Percentiles rank a stretch among this genome's conserved stretches.
These are phyloP conservation scores for Penicillium alfredii DNA, from an alignment of 495 filamentous ascomycete species.

Conservation along the genomic window DNA sequence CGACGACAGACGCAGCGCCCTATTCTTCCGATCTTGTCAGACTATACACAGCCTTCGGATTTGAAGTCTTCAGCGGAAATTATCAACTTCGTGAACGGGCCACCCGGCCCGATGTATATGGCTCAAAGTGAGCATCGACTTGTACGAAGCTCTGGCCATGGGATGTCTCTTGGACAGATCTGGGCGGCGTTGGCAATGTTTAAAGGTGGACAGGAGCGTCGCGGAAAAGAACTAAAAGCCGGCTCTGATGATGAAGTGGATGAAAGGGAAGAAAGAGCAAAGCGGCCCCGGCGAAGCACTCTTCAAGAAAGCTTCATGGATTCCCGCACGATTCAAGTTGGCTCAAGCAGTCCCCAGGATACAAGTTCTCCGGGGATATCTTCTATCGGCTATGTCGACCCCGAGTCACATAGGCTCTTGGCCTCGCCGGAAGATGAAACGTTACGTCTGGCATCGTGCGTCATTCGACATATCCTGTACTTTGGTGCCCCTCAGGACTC, in stretches of 20 bases:
- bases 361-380: slow-evolving; percentile 5
- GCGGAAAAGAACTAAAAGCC: background rate
- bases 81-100: slow-evolving; percentile 7
- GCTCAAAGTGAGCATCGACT: slow-evolving; percentile 13
- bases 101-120: background rate
- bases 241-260: background rate
- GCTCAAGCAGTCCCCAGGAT: slow-evolving; percentile 11
- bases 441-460: slow-evolving; percentile 15
- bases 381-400: slow-evolving; percentile 12
- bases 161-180: slow-evolving; percentile 11
- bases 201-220: slow-evolving; percentile 6
- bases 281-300: slow-evolving; percentile 6
- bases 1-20: slow-evolving; percentile 4
- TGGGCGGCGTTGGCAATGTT: slow-evolving; percentile 19
- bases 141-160: slow-evolving; percentile 3
- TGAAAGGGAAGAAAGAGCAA: slow-evolving; percentile 13
- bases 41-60: slow-evolving; percentile 5
- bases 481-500: slow-evolving; percentile 13
- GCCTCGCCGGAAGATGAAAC: slow-evolving; percentile 13
- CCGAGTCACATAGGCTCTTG: slow-evolving; percentile 1
- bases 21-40: slow-evolving; percentile 9
- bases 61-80: slow-evolving; percentile 8
- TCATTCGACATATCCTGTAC: slow-evolving; percentile 18
- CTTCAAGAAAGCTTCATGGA: slow-evolving; percentile 8
- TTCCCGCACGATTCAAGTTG: slow-evolving; percentile 9